phyloP scores from a whole-genome alignment of 1,284 basidiomycete species.

The Blastosporella zonata region DNA sequence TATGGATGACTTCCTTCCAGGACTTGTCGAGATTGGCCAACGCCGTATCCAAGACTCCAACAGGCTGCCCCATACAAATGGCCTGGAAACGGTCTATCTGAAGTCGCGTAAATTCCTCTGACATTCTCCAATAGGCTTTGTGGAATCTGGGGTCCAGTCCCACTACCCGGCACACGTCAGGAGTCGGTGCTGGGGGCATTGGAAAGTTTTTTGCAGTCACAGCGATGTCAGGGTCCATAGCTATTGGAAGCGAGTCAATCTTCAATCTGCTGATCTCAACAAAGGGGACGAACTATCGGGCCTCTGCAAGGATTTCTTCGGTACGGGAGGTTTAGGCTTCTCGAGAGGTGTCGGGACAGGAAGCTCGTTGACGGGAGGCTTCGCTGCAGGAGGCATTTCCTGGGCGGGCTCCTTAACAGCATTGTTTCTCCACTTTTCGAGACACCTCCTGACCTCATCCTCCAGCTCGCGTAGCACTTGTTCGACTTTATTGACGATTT shows the following conservation, averaged over 20 bases:
- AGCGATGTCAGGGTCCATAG: neutral
- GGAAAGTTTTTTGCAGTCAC: neutral
- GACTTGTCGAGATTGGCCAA: neutral
- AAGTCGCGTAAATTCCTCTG: neutral
- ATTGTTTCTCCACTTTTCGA: slow-evolving; percentile 1
- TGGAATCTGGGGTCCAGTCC: slow-evolving; percentile 4
- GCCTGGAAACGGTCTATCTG: slow-evolving; percentile 7
- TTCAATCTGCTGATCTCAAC: neutral
- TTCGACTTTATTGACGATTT: slow-evolving; percentile 2
- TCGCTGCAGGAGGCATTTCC: neutral
- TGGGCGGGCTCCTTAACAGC: neutral
- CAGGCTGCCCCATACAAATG: neutral
- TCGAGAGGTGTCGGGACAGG: neutral
- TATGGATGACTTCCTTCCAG: slow-evolving; percentile 7
- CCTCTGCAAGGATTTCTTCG: neutral
- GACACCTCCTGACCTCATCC: neutral
- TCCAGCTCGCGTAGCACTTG: slow-evolving; percentile 6
- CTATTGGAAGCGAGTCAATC: neutral
- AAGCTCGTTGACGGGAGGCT: neutral
- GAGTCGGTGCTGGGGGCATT: neutral
- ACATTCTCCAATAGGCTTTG: slow-evolving; percentile 1
- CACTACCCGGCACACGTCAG: slow-evolving; percentile 8
- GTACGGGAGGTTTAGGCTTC: neutral
- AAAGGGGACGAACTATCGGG: neutral
- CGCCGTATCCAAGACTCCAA: neutral